Conservation (phyloP, 768 basidiomycete species). For the Suillus lakei region DNA sequence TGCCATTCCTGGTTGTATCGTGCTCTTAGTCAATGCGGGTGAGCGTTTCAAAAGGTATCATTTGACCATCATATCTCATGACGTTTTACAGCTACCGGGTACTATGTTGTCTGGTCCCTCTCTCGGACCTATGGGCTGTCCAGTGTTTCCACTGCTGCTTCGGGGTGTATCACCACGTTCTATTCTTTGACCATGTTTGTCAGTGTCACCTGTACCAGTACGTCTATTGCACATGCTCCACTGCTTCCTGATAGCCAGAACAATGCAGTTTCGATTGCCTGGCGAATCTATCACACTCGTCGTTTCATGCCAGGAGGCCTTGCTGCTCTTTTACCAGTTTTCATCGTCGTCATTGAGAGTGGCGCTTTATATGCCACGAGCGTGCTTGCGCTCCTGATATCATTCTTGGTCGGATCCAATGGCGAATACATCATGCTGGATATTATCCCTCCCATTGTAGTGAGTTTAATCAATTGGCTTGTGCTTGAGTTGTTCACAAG, state of each 20-base stretch:
- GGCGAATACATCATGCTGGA: constrained; percentile 3
- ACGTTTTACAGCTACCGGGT: neutral
- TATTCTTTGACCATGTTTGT: constrained; percentile 1
- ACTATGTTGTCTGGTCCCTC: constrained; percentile 6
- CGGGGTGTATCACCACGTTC: neutral
- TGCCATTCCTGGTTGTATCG: neutral
- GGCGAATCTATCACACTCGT: constrained; percentile 9
- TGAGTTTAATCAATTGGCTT: neutral
- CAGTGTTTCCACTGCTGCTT: neutral
- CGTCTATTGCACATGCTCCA: neutral
- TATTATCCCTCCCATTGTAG: constrained; percentile 1
- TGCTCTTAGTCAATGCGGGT: neutral
- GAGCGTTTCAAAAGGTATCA: neutral
- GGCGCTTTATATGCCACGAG: constrained; percentile 10
- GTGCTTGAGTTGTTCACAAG: neutral
- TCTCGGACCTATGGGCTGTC: neutral
- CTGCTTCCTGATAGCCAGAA: neutral
- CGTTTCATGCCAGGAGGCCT: constrained; percentile 6
- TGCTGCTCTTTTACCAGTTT: constrained; percentile 7
- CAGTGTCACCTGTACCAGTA: neutral
- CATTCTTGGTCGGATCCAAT: constrained; percentile 6
- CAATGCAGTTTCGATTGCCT: constrained; percentile 3
- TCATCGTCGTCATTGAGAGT: constrained; percentile 13
- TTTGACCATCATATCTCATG: neutral
- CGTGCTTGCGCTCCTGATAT: constrained; percentile 4